Evolutionary conservation across 306 rosid species (phyloP).

Genomic region (Sechiopsis laciniata): DNA sequence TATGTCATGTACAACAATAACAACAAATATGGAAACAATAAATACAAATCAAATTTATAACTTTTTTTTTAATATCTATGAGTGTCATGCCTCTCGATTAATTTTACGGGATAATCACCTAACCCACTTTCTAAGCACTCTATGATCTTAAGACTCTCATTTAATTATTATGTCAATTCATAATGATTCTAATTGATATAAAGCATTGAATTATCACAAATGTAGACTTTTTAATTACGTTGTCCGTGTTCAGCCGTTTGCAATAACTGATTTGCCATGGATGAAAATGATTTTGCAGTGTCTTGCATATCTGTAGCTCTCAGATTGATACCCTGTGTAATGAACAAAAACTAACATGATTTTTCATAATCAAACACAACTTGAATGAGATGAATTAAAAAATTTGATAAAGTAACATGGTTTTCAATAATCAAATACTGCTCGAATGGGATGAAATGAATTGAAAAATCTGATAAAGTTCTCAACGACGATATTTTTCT

Average conservation of each 20-base stretch:
- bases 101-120: too few relatives aligned
- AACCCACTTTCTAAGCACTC: too few relatives aligned
- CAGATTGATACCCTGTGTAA: conserved; percentile 48
- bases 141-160: too few relatives aligned
- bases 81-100: too few relatives aligned
- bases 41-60: not conserved
- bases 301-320: conserved; percentile 68
- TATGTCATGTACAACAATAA: not conserved
- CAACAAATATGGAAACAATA: not conserved
- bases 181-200: too few relatives aligned
- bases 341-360: not conserved
- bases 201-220: too few relatives aligned
- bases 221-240: conserved; percentile 7
- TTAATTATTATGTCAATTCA: too few relatives aligned
- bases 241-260: conserved; percentile 51
- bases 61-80: too few relatives aligned
- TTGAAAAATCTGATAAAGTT: too few relatives aligned
- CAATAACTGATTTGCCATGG: conserved; percentile 68
- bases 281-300: conserved; percentile 71
- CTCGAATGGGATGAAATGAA: too few relatives aligned
- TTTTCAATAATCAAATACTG: not conserved
- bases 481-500: too few relatives aligned
- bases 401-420: not conserved
- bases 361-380: not conserved
- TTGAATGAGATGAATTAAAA: too few relatives aligned